A percentile compares a stretch with the other conserved stretches of the same genome.
Conservation (phyloP, 2,329 filamentous ascomycete genomes). For the Cadophora gregata region DNA sequence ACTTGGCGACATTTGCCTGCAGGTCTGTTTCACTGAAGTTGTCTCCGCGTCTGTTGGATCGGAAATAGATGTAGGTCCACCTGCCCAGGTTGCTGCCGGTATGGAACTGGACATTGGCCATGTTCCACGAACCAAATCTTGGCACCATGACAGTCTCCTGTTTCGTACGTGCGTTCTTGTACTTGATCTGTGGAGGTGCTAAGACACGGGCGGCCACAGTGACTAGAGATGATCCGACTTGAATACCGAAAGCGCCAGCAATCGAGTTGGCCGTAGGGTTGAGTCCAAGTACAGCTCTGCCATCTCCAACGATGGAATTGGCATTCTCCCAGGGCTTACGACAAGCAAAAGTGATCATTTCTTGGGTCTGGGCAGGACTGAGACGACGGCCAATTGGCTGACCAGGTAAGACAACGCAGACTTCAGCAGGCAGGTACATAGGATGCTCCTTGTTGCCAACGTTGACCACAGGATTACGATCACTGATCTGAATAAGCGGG, state of each 20-base stretch:
- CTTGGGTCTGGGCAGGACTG: slow-evolving; percentile 62
- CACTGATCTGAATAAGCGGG: slow-evolving; percentile 54
- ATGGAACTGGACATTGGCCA: slow-evolving; percentile 62
- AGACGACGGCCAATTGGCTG: slow-evolving; percentile 69
- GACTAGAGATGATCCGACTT: slow-evolving; percentile 62
- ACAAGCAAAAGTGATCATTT: slow-evolving; percentile 77
- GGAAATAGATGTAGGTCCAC: slow-evolving; percentile 51
- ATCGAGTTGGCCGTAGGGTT: slow-evolving; percentile 51
- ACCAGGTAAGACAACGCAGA: slow-evolving; percentile 66
- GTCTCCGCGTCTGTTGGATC: slow-evolving; percentile 24
- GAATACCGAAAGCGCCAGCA: slow-evolving; percentile 63
- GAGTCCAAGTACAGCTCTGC: slow-evolving; percentile 63
- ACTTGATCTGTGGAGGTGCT: slow-evolving; percentile 63
- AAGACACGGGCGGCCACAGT: slow-evolving; percentile 77
- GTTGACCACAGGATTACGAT: slow-evolving; percentile 65
- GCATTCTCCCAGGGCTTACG: slow-evolving; percentile 71
- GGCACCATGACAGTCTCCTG: slow-evolving; percentile 36
- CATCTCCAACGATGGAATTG: slow-evolving; percentile 64
- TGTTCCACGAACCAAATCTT: slow-evolving; percentile 72
- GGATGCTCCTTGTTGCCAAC: slow-evolving; percentile 63
- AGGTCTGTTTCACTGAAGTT: slow-evolving; percentile 21
- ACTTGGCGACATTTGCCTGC: slow-evolving; percentile 28
- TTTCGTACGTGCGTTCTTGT: slow-evolving; percentile 46
- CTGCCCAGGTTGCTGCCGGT: slow-evolving; percentile 54
- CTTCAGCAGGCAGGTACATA: slow-evolving; percentile 70